Conservation (phyloP, 2,329 filamentous ascomycete genomes). For the Colletotrichum tropicicola region DNA sequence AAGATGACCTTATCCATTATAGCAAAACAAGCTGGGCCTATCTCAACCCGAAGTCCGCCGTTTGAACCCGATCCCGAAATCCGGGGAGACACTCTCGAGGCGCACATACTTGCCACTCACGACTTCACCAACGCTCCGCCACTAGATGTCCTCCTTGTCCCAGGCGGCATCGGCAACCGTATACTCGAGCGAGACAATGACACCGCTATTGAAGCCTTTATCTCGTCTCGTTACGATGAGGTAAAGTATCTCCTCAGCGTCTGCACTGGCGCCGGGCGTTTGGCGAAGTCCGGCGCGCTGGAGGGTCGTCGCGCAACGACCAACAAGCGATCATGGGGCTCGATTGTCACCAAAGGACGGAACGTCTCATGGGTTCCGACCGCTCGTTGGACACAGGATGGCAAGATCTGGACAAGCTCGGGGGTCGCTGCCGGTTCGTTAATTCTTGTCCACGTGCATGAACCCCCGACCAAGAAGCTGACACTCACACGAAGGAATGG, state of each 20-base stretch:
- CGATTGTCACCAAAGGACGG: constrained; percentile 49
- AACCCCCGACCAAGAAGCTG: not conserved
- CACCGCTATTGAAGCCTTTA: constrained; percentile 47
- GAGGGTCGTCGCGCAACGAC: constrained; percentile 67
- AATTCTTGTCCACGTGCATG: not conserved
- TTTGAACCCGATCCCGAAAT: not conserved
- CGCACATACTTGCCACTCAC: constrained; percentile 43
- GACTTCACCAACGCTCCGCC: constrained; percentile 44
- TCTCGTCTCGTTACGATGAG: constrained; percentile 49
- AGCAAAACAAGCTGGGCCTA: constrained; percentile 38
- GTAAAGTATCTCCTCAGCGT: constrained; percentile 66
- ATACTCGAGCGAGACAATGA: constrained; percentile 29
- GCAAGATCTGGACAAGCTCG: constrained; percentile 69
- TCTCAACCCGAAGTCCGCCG: constrained; percentile 34
- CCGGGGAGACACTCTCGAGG: not conserved
- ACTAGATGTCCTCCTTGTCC: constrained; percentile 47
- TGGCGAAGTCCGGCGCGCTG: constrained; percentile 64
- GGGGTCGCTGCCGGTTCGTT: constrained; percentile 62
- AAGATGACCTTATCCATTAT: constrained; percentile 37
- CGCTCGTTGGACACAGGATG: constrained; percentile 69
- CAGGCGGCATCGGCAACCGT: constrained; percentile 46
- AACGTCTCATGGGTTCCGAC: constrained; percentile 62
- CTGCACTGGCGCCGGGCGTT: constrained; percentile 66
- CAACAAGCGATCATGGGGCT: constrained; percentile 64
- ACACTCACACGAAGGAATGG: constrained; percentile 41